Base-by-base conservation (phyloP, 345 rosid genomes). In the Boechera retrofracta region DNA sequence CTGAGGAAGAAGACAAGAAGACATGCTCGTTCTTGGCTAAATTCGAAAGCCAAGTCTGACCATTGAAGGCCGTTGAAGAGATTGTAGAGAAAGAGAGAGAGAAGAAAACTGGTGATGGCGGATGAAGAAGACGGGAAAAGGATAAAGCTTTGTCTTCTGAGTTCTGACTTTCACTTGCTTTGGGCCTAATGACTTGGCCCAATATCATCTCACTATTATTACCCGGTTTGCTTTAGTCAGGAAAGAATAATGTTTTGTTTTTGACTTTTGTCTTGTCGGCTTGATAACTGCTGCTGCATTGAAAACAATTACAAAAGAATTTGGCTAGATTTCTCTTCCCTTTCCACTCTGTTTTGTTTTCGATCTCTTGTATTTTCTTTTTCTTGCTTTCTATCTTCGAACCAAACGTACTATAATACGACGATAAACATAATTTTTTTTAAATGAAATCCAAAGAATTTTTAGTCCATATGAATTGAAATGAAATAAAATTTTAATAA, bases 1-100 rank as follows among this genome's bases (percentile, higher is more conserved):
- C 83, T 88, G 97, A 5, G 94, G 97, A 67, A 94, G 83, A 32
- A 94, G 84, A 84, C 94, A 92, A 49, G 98, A 92, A 5, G 82
- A 79, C 82, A 79, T 79, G 36, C 70, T 73, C 78, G 11, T 52
- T 72, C 53, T 57, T 29, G 41, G 71, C 74, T 79, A 73, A 52
- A 18, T 47, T 35, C 69, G 78, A 67, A 44, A 67, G 77, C 74
- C 45, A 73, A 42, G 77, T 44, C 59, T 73, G 74, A 79, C 82
- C 78, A 73, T 78, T 78, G 82, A 73, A 56, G 59, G 67, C 72
- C 76, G 67, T 71, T 71, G 1, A 33, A 31, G 67, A 77, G 72
- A 77, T 71, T 35, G 39, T 24, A 64, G 68, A 57, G 76, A 58
- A 48, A 57, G 77, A 64, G 35, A 67, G 39, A 45, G 35, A 13